A percentile compares a stretch with the other conserved stretches of the same genome.
These are phyloP conservation scores for Musa troglodytarum DNA, from an alignment of 176 grass and related monocot species.

Conservation along the genomic window DNA sequence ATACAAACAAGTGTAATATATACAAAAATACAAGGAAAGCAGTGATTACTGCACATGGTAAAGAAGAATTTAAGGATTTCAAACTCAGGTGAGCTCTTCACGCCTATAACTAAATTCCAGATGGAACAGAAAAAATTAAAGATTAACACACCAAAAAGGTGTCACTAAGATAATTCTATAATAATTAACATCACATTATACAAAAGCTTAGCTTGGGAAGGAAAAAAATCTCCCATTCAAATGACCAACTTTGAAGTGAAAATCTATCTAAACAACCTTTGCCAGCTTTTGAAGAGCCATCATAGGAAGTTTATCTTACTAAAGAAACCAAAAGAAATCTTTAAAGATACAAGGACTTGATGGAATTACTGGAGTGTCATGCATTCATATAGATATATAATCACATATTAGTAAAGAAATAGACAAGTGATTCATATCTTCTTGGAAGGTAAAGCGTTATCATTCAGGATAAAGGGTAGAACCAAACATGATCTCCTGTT, in stretches of 20 bases:
- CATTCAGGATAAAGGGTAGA: not conserved
- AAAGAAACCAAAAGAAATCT: not conserved
- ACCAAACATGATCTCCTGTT: not conserved
- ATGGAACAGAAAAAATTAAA: not conserved
- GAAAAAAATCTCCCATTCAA: not conserved
- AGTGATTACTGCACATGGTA: not conserved
- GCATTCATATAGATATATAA: not conserved
- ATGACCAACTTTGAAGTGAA: not conserved
- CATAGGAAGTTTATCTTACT: not conserved
- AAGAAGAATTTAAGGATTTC: not conserved
- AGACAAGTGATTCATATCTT: not conserved
- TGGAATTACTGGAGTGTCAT: not conserved
- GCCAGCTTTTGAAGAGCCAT: no score
- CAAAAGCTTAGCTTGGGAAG: not conserved
- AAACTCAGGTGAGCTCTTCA: not conserved
- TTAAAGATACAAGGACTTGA: not conserved
- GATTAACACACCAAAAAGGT: not conserved
- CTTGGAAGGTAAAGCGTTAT: not conserved
- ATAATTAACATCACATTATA: not conserved
- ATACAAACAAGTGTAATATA: no score
- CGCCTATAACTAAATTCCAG: not conserved
- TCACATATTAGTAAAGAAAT: not conserved
- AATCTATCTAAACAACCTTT: not conserved
- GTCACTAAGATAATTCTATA: not conserved
- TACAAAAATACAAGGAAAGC: no score